A percentile compares a stretch with the other conserved stretches of the same genome.
These are phyloP conservation scores for Hanseniaspora clermontiae DNA, from an alignment of 805 yeast species.

Conservation along the genomic window DNA sequence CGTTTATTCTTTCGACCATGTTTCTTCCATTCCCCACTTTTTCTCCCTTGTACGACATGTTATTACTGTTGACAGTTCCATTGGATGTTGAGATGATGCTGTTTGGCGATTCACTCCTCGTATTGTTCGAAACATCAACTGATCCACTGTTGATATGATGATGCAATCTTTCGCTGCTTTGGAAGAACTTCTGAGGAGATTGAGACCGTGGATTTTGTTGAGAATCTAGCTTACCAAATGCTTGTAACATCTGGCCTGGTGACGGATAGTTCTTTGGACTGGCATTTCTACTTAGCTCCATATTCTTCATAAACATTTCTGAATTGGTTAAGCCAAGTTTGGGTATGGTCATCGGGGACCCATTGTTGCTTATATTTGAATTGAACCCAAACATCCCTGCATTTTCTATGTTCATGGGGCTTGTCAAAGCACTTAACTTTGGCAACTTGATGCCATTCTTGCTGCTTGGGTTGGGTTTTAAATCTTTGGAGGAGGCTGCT, in stretches of 20 bases:
- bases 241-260: background rate
- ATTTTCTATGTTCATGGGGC: background rate
- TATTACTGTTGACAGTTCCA: background rate
- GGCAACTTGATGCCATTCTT: background rate
- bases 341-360: background rate
- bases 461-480: background rate
- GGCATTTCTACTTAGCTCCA: background rate
- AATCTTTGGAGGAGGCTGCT: background rate
- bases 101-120: background rate
- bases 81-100: background rate
- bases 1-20: slow-evolving; percentile 13
- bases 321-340: background rate
- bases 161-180: slow-evolving; percentile 7
- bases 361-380: background rate
- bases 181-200: background rate
- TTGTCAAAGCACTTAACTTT: background rate
- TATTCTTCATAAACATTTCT: background rate
- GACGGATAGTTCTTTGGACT: background rate
- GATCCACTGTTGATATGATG: background rate
- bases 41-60: background rate
- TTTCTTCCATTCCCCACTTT: background rate
- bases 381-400: background rate
- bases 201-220: background rate
- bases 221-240: background rate
- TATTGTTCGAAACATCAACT: background rate